phyloP scores from a whole-genome alignment of 441 rosid genomes.

The Brassica hybrid region DNA sequence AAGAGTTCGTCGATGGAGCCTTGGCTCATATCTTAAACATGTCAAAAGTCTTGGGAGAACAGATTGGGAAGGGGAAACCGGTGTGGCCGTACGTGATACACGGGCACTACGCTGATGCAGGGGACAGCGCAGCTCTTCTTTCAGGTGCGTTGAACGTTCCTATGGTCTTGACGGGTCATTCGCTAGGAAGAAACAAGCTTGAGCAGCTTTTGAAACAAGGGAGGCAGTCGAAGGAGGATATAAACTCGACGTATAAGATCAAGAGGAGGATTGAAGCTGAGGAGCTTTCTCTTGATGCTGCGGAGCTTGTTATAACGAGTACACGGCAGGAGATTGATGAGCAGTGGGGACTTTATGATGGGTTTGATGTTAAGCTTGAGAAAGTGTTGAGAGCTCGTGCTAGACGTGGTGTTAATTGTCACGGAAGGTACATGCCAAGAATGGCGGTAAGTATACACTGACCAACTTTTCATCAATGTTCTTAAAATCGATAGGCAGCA shows the following conservation, averaged over 20 bases:
- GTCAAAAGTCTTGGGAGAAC: slow-evolving; percentile 92
- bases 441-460: slow-evolving; percentile 71
- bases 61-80: slow-evolving; percentile 84
- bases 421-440: slow-evolving; percentile 95
- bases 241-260: slow-evolving; percentile 89
- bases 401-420: slow-evolving; percentile 93
- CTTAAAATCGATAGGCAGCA: neutral
- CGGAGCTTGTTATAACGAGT: slow-evolving; percentile 96
- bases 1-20: slow-evolving; percentile 98
- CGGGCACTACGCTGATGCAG: slow-evolving; percentile 98
- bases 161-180: slow-evolving; percentile 97
- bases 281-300: slow-evolving; percentile 95
- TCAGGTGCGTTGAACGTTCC: slow-evolving; percentile 98
- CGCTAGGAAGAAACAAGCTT: slow-evolving; percentile 95
- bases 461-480: neutral
- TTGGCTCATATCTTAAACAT: slow-evolving; percentile 87
- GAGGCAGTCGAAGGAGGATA: slow-evolving; percentile 87
- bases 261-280: slow-evolving; percentile 96
- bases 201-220: slow-evolving; percentile 98
- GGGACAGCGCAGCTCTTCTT: slow-evolving; percentile 89
- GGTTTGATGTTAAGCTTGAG: slow-evolving; percentile 96
- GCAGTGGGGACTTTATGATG: slow-evolving; percentile 99
- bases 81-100: slow-evolving; percentile 98
- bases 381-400: slow-evolving; percentile 92
- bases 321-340: slow-evolving; percentile 96